A percentile compares a stretch with the other conserved stretches of the same genome.
Conservation (phyloP, 495 filamentous ascomycete genomes). For the Hapsidospora chrysogenum region DNA sequence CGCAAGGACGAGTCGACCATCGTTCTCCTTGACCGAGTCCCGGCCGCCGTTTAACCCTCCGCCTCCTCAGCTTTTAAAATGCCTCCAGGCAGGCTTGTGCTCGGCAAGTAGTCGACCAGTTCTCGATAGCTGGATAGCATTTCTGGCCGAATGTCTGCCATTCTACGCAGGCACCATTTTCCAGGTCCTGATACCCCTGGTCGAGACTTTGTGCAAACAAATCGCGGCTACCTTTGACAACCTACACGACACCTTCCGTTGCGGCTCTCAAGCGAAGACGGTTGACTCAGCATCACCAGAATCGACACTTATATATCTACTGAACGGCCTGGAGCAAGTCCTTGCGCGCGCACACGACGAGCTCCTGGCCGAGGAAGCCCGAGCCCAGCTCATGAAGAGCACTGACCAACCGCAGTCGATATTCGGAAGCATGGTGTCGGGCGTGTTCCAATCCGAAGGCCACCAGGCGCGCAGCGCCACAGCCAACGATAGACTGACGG, state of each 20-base stretch:
- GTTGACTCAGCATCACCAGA: slow-evolving; percentile 33
- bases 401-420: slow-evolving; percentile 81
- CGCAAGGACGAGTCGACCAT: slow-evolving; percentile 7
- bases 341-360: slow-evolving; percentile 78
- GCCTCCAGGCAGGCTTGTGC: slow-evolving; percentile 66
- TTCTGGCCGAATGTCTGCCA: slow-evolving; percentile 73
- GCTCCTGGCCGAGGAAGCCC: slow-evolving; percentile 58
- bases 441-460: slow-evolving; percentile 69
- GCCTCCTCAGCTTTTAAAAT: slow-evolving; percentile 63
- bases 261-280: slow-evolving; percentile 13
- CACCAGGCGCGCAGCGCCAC: slow-evolving; percentile 56
- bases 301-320: slow-evolving; percentile 52
- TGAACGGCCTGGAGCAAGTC: slow-evolving; percentile 81
- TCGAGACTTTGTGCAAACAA: slow-evolving; percentile 72
- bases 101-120: slow-evolving; percentile 56
- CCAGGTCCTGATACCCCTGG: slow-evolving; percentile 75
- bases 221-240: slow-evolving; percentile 50
- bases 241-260: slow-evolving; percentile 39
- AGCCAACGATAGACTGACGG: slow-evolving; percentile 86
- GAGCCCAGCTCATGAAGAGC: slow-evolving; percentile 46
- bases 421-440: slow-evolving; percentile 93
- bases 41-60: slow-evolving; percentile 30
- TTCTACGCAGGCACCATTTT: slow-evolving; percentile 71
- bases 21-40: slow-evolving; percentile 11
- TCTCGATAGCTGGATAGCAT: slow-evolving; percentile 77